Conservation (phyloP, 208 protist species). For the Leishmania aethiopica region DNA sequence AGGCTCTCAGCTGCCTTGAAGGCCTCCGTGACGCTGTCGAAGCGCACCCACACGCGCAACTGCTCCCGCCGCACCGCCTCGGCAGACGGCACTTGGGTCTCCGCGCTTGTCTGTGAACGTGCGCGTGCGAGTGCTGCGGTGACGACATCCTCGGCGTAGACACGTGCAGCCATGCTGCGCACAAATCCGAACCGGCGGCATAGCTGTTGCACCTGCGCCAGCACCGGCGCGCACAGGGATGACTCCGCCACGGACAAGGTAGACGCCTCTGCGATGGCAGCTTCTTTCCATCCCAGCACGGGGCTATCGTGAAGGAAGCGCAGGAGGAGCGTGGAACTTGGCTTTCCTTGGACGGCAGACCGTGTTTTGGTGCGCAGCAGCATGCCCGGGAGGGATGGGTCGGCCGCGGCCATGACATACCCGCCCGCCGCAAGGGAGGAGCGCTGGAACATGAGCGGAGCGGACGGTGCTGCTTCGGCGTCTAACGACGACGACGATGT, state of each 20-base stretch:
- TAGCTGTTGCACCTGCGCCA: slow-evolving; percentile 39
- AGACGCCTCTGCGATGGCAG: slow-evolving; percentile 20
- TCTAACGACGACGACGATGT: background rate
- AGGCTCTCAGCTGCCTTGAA: slow-evolving; percentile 80
- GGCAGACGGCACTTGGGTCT: background rate
- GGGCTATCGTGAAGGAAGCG: slow-evolving; percentile 39
- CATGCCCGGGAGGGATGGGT: background rate
- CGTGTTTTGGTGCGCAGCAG: slow-evolving; percentile 4
- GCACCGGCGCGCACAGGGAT: slow-evolving; percentile 25
- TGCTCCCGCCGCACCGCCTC: slow-evolving; percentile 36
- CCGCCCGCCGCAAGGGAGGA: slow-evolving; percentile 69
- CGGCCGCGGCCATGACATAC: slow-evolving; percentile 50
- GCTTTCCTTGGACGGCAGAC: slow-evolving; percentile 45
- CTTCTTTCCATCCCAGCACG: slow-evolving; percentile 1
- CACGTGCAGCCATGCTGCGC: slow-evolving; percentile 41
- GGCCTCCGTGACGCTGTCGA: slow-evolving; percentile 80
- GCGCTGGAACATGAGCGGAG: slow-evolving; percentile 66
- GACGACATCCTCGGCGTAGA: slow-evolving; percentile 32
- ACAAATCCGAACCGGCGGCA: slow-evolving; percentile 69
- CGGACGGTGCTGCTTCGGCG: slow-evolving; percentile 2
- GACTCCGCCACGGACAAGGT: slow-evolving; percentile 8
- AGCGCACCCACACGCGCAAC: slow-evolving; percentile 81
- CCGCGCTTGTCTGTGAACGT: background rate
- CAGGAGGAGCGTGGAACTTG: slow-evolving; percentile 81
- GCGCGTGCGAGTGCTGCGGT: slow-evolving; percentile 8